A percentile compares a stretch with the other conserved stretches of the same genome.
Evolutionary conservation across 2,329 filamentous ascomycete genomes (phyloP).

Genomic region (Aspergillus pseudotamarii): DNA sequence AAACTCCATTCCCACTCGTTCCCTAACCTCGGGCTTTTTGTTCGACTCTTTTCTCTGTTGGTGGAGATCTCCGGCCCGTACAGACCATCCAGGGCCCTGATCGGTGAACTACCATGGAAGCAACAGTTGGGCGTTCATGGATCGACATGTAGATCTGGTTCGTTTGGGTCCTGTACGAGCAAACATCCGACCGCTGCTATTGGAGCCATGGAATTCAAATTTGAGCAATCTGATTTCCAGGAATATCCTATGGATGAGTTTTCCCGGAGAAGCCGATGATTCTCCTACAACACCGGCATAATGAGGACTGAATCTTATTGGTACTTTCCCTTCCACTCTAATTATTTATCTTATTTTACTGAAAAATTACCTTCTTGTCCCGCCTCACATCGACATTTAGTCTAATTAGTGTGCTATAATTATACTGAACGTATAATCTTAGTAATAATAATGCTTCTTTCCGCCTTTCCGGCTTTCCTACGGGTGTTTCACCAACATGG

Average conservation of each 20-base stretch:
- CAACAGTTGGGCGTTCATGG: background rate
- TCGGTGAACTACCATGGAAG: background rate
- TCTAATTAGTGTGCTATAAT: too few species aligned
- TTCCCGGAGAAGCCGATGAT: background rate
- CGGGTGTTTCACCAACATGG: too few species aligned
- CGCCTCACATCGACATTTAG: too few species aligned
- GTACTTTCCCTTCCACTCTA: too few species aligned
- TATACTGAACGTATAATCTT: too few species aligned
- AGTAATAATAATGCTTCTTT: too few species aligned
- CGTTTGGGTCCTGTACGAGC: background rate
- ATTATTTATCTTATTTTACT: too few species aligned
- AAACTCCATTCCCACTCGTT: background rate
- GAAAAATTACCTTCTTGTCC: too few species aligned
- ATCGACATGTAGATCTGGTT: background rate
- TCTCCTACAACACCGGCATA: too few species aligned
- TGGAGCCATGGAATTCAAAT: background rate
- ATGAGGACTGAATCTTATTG: too few species aligned
- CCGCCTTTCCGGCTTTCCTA: too few species aligned
- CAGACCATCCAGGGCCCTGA: background rate
- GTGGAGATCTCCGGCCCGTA: background rate
- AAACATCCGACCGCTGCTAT: background rate
- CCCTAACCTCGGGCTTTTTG: background rate
- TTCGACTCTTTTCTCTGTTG: background rate
- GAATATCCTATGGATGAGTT: background rate
- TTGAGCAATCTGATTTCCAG: background rate